Conservation (phyloP, 192 early-diverging fungal genomes). For the Rhizoclosmatium globosum region DNA sequence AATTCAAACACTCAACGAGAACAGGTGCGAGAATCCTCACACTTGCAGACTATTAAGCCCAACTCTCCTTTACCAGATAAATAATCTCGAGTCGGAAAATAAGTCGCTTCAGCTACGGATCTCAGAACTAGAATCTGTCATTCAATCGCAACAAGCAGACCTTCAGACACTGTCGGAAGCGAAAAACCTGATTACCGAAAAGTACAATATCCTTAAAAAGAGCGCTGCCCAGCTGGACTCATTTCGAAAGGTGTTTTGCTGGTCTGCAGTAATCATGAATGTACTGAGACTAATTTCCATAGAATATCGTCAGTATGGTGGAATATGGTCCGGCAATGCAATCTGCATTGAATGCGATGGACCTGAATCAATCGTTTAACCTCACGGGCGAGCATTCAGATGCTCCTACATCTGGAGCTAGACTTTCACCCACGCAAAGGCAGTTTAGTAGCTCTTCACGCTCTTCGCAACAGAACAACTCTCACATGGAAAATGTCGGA, state of each 20-base stretch:
- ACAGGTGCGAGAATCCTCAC: conserved; percentile 9
- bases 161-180: conserved; percentile 38
- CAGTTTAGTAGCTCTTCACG: background rate
- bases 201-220: conserved; percentile 50
- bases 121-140: conserved; percentile 40
- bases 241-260: conserved; percentile 48
- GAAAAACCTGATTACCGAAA: conserved; percentile 35
- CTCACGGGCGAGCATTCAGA: background rate
- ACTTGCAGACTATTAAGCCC: background rate
- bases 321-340: conserved; percentile 43
- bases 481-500: background rate
- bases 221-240: conserved; percentile 50
- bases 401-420: background rate
- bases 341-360: conserved; percentile 16
- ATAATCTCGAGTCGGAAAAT: conserved; percentile 35
- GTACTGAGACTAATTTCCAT: background rate
- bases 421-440: background rate
- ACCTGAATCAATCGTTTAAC: conserved; percentile 44
- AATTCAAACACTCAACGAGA: conserved; percentile 26
- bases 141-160: conserved; percentile 36
- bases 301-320: conserved; percentile 56
- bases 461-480: background rate
- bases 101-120: conserved; percentile 13
- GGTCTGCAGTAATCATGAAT: background rate
- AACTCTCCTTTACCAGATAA: conserved; percentile 30